phyloP scores from a whole-genome alignment of 2,329 filamentous ascomycete genomes.

The Botrytis deweyae region DNA sequence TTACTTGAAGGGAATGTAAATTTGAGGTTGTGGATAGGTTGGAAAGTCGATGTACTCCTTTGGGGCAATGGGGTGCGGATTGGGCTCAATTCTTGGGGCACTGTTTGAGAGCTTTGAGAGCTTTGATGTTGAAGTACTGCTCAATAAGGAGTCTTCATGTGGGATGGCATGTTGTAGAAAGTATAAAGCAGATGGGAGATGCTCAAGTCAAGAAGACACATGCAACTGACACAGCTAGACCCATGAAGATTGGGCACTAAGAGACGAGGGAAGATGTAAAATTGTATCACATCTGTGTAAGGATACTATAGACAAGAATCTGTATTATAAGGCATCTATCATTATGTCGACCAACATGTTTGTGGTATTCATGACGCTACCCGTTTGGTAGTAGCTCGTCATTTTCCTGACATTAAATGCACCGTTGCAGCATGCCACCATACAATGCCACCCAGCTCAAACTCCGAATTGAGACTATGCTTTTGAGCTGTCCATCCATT shows the following conservation, averaged over 20 bases:
- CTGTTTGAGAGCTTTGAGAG: neutral
- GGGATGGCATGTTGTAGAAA: too few species aligned
- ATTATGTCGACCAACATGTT: neutral
- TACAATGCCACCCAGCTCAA: neutral
- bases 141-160: neutral
- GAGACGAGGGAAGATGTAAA: neutral
- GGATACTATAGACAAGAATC: neutral
- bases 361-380: neutral
- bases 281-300: conserved; percentile 6
- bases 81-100: neutral
- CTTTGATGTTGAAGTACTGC: neutral
- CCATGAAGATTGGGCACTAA: neutral
- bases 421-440: neutral
- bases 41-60: neutral
- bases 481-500: neutral
- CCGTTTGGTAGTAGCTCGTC: neutral
- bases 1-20: conserved; percentile 74
- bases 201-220: neutral
- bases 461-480: neutral
- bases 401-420: neutral
- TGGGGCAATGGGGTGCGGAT: neutral
- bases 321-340: conserved; percentile 19
- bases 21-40: neutral
- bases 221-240: neutral
- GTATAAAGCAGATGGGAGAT: neutral